These are phyloP conservation scores for Boletus tylopilopsis DNA, from an alignment of 768 basidiomycete genomes.

Conservation along the genomic window DNA sequence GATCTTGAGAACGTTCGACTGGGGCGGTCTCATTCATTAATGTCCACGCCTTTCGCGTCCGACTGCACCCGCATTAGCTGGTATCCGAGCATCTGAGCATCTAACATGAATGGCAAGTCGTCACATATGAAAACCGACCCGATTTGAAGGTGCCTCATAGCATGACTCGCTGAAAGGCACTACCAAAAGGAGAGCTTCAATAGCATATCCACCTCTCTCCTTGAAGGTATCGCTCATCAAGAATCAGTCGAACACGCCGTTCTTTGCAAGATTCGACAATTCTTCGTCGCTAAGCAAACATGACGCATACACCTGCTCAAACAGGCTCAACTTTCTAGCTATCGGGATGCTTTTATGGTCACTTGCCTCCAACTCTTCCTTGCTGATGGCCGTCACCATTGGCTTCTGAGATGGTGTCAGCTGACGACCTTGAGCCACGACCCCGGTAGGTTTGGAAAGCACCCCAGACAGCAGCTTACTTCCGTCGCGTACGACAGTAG, in stretches of 20 bases:
- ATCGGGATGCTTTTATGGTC: neutral
- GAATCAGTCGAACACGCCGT: conserved; percentile 28
- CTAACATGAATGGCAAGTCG: too few relatives aligned
- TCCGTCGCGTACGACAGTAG: neutral
- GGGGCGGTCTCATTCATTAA: too few relatives aligned
- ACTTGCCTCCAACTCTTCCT: conserved; percentile 25
- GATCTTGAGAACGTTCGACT: too few relatives aligned
- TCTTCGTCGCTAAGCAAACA: conserved; percentile 38
- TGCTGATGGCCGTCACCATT: neutral
- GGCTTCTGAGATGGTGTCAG: neutral
- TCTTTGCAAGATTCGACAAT: conserved; percentile 28
- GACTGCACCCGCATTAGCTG: too few relatives aligned
- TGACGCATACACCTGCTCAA: conserved; percentile 31
- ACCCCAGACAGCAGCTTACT: neutral
- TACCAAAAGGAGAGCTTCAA: too few relatives aligned
- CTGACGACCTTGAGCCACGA: neutral
- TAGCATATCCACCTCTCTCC: neutral
- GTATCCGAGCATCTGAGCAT: too few relatives aligned
- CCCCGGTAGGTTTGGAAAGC: neutral
- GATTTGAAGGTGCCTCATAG: neutral
- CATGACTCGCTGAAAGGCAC: neutral
- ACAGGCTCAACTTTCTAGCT: conserved; percentile 1
- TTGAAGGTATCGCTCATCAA: conserved; percentile 4
- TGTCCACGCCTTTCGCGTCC: too few relatives aligned
- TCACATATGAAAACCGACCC: too few relatives aligned